These are phyloP conservation scores for Ceriops tagal DNA, from an alignment of 345 rosid species.

Conservation along the genomic window DNA sequence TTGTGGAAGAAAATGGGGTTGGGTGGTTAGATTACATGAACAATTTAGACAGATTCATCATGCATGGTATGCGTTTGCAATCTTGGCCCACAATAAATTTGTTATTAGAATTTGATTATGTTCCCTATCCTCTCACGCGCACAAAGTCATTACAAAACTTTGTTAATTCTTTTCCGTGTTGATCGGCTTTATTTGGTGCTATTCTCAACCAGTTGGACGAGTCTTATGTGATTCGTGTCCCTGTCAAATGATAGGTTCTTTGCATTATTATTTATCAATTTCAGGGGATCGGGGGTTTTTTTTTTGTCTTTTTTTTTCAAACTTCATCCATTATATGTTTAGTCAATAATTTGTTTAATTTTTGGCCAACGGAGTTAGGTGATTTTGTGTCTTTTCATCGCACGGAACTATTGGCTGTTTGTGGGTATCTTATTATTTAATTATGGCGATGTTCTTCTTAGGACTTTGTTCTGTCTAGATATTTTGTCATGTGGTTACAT, in stretches of 20 bases:
- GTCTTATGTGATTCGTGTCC: constrained; percentile 15
- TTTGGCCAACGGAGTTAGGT: constrained; percentile 11
- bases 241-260: constrained; percentile 12
- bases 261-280: not conserved
- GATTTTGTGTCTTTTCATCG: constrained; percentile 34
- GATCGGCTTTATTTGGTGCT: not conserved
- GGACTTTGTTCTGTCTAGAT: constrained; percentile 13
- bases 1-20: constrained; percentile 5
- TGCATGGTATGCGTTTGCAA: constrained; percentile 26
- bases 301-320: not conserved
- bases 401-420: constrained; percentile 43
- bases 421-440: constrained; percentile 22
- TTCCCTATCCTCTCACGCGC: constrained; percentile 11
- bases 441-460: constrained; percentile 21
- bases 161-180: constrained; percentile 2
- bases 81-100: constrained; percentile 26
- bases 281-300: constrained; percentile 1
- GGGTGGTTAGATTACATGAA: constrained; percentile 14
- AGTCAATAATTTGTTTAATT: constrained; percentile 4
- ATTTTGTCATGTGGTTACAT: constrained; percentile 20
- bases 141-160: constrained; percentile 10
- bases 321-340: constrained; percentile 12
- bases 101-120: constrained; percentile 20
- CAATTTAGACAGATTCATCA: constrained; percentile 24
- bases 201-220: constrained; percentile 6